Percentiles rank a stretch among this genome's conserved stretches.
phyloP scores from a whole-genome alignment of 257 asterid species.

The Solanum lycopersicoides region DNA sequence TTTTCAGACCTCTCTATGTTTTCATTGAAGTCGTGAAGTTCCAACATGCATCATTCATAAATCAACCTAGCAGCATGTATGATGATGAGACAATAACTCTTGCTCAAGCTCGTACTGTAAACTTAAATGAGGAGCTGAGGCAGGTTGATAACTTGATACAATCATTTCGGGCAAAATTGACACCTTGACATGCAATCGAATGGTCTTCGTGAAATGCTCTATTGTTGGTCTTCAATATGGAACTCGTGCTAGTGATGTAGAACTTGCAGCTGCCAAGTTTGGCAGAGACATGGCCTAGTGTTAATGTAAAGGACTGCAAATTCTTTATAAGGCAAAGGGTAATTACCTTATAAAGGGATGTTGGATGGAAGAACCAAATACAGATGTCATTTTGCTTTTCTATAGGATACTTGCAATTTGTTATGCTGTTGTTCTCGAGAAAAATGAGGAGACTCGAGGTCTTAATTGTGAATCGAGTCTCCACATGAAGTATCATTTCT shows the following conservation, averaged over 20 bases:
- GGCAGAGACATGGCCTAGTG: slow-evolving; percentile 47
- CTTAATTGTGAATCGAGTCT: slow-evolving; percentile 80
- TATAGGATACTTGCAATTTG: slow-evolving; percentile 76
- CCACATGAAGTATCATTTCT: slow-evolving; percentile 91
- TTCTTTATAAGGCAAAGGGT: slow-evolving; percentile 64
- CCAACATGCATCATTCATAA: too few species aligned
- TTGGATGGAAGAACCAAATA: slow-evolving; percentile 30
- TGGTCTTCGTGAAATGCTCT: slow-evolving; percentile 94
- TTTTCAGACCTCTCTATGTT: too few species aligned
- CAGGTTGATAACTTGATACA: slow-evolving; percentile 49
- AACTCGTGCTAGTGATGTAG: slow-evolving; percentile 72
- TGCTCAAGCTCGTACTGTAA: too few species aligned
- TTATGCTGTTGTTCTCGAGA: slow-evolving; percentile 83
- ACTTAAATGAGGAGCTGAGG: slow-evolving; percentile 37
- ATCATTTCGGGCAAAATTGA: slow-evolving; percentile 90
- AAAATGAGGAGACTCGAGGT: slow-evolving; percentile 59
- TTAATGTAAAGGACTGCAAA: slow-evolving; percentile 19
- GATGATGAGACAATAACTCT: too few species aligned
- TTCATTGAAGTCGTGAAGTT: too few species aligned
- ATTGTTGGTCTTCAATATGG: slow-evolving; percentile 79
- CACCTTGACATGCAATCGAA: slow-evolving; percentile 87
- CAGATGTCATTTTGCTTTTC: slow-evolving; percentile 36
- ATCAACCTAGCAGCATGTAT: too few species aligned
- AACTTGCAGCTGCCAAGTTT: slow-evolving; percentile 80
- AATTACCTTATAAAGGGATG: slow-evolving; percentile 61